phyloP scores from a whole-genome alignment of 192 early-diverging fungal species.

The Coemansia sp. region DNA sequence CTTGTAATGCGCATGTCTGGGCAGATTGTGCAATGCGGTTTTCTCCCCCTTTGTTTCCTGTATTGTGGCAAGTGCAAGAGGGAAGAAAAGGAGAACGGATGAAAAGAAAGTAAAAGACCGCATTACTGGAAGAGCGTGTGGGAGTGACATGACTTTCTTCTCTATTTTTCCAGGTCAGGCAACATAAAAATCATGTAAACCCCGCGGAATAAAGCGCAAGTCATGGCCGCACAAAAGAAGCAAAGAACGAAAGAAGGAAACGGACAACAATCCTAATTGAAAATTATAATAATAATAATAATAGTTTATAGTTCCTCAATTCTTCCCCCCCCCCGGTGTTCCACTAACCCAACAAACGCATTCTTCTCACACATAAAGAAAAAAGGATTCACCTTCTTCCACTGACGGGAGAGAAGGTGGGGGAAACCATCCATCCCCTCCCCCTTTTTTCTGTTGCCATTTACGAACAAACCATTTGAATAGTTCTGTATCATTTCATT shows the following conservation, averaged over 20 bases:
- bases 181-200: not conserved
- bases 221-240: not conserved
- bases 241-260: not conserved
- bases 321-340: not conserved
- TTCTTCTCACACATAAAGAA: no score
- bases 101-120: conserved; percentile 1
- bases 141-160: no score
- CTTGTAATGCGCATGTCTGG: not conserved
- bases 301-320: not conserved
- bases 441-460: not conserved
- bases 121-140: not conserved
- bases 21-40: no score
- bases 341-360: not conserved
- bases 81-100: not conserved
- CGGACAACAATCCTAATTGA: not conserved
- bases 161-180: not conserved
- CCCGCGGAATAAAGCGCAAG: not conserved
- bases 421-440: not conserved
- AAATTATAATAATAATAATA: conserved; percentile 2
- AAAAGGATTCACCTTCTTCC: no score
- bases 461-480: not conserved
- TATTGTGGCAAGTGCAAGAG: conserved; percentile 7
- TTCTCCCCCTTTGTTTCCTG: not conserved
- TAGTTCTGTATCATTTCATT: not conserved
- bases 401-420: no score